These are phyloP conservation scores for Lizanozyma gosingica DNA, from an alignment of 1,139 yeast genomes.

Conservation along the genomic window DNA sequence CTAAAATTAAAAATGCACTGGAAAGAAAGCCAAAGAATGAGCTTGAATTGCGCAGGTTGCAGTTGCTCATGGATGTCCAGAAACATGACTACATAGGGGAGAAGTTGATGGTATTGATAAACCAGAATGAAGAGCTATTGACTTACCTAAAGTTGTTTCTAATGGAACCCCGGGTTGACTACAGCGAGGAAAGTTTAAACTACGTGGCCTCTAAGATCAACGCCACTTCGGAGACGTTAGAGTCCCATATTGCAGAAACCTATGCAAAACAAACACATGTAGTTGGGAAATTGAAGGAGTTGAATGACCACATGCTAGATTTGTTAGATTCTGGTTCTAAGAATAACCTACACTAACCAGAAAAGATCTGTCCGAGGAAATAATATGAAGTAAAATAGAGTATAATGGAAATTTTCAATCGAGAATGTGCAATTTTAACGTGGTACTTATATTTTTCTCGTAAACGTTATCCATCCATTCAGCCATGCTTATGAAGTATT, in stretches of 20 bases:
- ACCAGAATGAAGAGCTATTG: slow-evolving; percentile 21
- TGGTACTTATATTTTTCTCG: too few relatives aligned
- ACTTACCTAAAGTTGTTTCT: neutral
- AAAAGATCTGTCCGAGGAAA: too few relatives aligned
- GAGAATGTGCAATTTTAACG: too few relatives aligned
- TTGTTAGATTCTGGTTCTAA: slow-evolving; percentile 5
- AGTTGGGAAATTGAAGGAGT: slow-evolving; percentile 12
- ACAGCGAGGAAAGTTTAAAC: neutral
- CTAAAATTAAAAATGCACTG: too few relatives aligned
- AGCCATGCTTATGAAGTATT: too few relatives aligned
- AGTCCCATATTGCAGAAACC: slow-evolving; percentile 19
- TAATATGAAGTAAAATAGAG: too few relatives aligned
- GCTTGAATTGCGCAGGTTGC: slow-evolving; percentile 23
- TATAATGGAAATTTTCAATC: too few relatives aligned
- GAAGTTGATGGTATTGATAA: slow-evolving; percentile 23
- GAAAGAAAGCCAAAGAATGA: too few relatives aligned
- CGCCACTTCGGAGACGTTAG: slow-evolving; percentile 22
- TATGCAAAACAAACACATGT: slow-evolving; percentile 11
- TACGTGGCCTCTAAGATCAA: neutral
- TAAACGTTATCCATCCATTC: too few relatives aligned
- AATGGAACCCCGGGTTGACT: neutral
- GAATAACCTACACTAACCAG: too few relatives aligned
- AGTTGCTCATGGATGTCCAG: slow-evolving; percentile 30
- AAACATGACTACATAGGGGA: slow-evolving; percentile 26
- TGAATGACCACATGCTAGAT: slow-evolving; percentile 15